Base-by-base conservation (phyloP, 768 basidiomycete genomes). In the Phanerochaete carnosa region DNA sequence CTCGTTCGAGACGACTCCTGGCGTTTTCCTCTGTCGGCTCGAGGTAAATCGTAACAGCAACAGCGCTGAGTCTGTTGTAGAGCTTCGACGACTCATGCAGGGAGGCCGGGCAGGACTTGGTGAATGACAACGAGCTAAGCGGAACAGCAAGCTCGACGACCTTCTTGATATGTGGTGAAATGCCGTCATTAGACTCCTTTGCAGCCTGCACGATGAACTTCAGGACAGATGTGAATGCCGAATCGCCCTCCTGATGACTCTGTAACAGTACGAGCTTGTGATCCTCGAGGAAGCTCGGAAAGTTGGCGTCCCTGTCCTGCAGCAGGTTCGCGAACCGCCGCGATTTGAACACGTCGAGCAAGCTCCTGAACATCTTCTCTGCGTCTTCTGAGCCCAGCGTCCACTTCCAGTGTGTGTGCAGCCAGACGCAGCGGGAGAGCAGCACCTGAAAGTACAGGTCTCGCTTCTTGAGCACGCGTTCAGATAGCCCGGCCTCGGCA, bases 351-450 rank as follows among this genome's bases (percentile, higher is more conserved):
- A 94, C 82, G 29, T 85, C 82, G 26, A 82, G 82, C 5, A 97
- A 78, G 23, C 80, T 78, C 55, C 80, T 81, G 67, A 96, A 83
- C 60, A 93, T 73, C 5, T 68, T 68, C 12, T 79, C 80, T 1
- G 85, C 82, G 19, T 83, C 79, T 15, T 81, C 74, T 16, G 82
- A 77, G 13, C 35, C 35, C 6, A 52, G 32, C 13, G 70, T 68
- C 95, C 95, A 98, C 26, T 77, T 70, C 92, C 94, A 97, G n/a
- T 79, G 77, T 29, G 80, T 78, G 67, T 81, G 85, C 46, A 98
- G 72, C n/a, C 84, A 74, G 58, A 90, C 82, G 70, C 92, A 94
- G 15, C 95, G 83, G 0, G 81, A 79, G 32, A 88, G 79, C 56
- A 96, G 75, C 7, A 88, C 72, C 11, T 82, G 81, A 57, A 94